Base-by-base conservation (phyloP, 495 filamentous ascomycete genomes). In the Polyplosphaeria fusca region DNA sequence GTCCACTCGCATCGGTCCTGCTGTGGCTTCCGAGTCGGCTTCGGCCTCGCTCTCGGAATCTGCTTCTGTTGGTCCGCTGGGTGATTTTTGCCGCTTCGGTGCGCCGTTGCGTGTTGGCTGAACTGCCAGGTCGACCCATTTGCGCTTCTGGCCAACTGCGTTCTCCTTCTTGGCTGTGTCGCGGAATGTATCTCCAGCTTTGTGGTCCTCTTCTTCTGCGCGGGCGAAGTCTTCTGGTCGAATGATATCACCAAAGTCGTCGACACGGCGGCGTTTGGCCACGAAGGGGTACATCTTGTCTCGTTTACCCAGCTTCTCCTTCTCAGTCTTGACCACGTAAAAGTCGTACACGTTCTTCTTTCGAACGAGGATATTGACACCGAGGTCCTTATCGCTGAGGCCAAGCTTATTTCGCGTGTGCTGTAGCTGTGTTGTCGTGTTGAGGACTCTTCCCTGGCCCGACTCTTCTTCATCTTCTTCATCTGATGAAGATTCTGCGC, bases 171-270 rank as follows among this genome's bases (percentile, higher is more conserved):
- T 64, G 55, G 63, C 43, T 20, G 64, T 69, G 61, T 80, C 71
- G 30, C 74, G 74, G 51, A 74, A 61, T 41, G 81, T 77, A 49
- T 78, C 79, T 45, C 73, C 82, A 45, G 92, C 88, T 16, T 83
- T 81, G 47, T 94, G 89, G 56, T 95, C 90, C 22, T 86, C 79
- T 70, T 97, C 93, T 64, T 98, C 93, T 0, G 91, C 91, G 41
- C 91, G 79, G n/a, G 96, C 76, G 66, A 89, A 98, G 35, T 96
- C 93, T 52, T 97, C 93, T 0, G 92, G 89, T 42, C 89, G 79
- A 62, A 97, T 94, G 49, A 92, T 73, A 58, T 97, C 94, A 39
- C 93, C 93, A 66, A 89, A 97, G 55, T 96, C 91, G 69, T 97
- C 94, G 11, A 76, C 81, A 22, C 90, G 85, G 69, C 85, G 86